Percentiles rank a stretch among this genome's conserved stretches.
Conservation (phyloP, 306 rosid genomes). For the Glycine latifolia region DNA sequence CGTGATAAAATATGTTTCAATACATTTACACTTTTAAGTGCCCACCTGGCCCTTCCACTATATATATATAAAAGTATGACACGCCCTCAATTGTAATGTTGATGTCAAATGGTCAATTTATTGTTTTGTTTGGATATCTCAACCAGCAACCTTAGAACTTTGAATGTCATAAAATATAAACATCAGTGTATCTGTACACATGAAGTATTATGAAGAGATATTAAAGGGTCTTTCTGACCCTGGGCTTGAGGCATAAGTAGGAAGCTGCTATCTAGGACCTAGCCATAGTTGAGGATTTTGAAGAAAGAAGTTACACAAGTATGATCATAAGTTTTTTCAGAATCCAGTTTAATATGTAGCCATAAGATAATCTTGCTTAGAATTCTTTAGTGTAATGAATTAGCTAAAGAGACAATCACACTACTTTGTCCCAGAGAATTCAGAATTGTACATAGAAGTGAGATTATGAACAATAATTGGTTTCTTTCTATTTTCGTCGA, state of each 20-base stretch:
- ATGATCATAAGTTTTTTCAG: not conserved
- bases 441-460: not conserved
- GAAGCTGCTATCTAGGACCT: not conserved
- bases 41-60: not conserved
- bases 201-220: not conserved
- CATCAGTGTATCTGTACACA: not conserved
- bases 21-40: not conserved
- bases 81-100: not conserved
- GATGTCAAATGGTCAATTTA: not conserved
- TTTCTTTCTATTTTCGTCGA: not conserved
- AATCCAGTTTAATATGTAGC: conserved; percentile 1
- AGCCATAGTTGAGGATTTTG: not conserved
- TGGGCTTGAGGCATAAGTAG: not conserved
- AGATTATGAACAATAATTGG: not conserved
- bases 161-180: too few relatives aligned
- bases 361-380: not conserved
- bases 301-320: not conserved
- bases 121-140: not conserved
- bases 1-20: too few relatives aligned
- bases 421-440: not conserved
- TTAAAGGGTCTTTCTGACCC: too few relatives aligned
- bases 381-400: not conserved
- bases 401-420: not conserved
- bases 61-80: not conserved
- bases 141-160: not conserved